phyloP scores from a whole-genome alignment of 257 asterid species.

The Forsythia suspensa region DNA sequence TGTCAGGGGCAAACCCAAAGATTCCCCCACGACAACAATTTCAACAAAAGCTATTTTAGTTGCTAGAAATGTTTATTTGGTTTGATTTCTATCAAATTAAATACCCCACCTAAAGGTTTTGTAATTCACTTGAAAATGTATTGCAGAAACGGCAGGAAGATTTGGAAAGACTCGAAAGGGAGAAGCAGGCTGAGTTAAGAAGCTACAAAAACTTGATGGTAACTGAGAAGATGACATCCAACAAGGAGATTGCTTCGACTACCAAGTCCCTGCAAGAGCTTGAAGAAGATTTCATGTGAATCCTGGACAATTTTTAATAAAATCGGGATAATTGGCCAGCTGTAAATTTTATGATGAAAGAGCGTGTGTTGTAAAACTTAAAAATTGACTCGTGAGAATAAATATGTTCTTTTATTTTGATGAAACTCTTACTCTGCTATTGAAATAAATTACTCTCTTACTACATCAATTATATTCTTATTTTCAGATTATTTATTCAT shows the following conservation, averaged over 20 bases:
- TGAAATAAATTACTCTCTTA: too few species aligned
- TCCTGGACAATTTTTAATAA: slow-evolving; percentile 7
- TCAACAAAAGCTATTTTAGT: neutral
- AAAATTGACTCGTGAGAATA: too few species aligned
- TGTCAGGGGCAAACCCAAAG: neutral
- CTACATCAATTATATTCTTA: too few species aligned
- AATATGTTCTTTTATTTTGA: neutral
- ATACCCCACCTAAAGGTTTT: neutral
- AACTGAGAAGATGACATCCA: slow-evolving; percentile 95
- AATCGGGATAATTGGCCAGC: neutral
- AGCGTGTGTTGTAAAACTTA: too few species aligned
- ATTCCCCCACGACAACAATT: neutral
- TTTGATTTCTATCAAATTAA: neutral
- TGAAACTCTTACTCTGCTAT: neutral
- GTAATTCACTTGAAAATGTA: neutral
- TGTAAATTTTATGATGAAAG: neutral
- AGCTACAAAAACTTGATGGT: slow-evolving; percentile 98
- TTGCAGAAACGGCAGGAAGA: slow-evolving; percentile 87
- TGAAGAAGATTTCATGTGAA: slow-evolving; percentile 97
- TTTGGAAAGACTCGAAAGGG: slow-evolving; percentile 79
- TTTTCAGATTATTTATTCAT: too few species aligned
- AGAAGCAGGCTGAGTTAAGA: slow-evolving; percentile 80
- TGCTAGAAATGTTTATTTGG: neutral
- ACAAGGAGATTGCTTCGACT: slow-evolving; percentile 83
- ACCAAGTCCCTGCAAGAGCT: slow-evolving; percentile 88